phyloP scores from a whole-genome alignment of 495 filamentous ascomycete genomes.

The Staphylotrichum longicolle region DNA sequence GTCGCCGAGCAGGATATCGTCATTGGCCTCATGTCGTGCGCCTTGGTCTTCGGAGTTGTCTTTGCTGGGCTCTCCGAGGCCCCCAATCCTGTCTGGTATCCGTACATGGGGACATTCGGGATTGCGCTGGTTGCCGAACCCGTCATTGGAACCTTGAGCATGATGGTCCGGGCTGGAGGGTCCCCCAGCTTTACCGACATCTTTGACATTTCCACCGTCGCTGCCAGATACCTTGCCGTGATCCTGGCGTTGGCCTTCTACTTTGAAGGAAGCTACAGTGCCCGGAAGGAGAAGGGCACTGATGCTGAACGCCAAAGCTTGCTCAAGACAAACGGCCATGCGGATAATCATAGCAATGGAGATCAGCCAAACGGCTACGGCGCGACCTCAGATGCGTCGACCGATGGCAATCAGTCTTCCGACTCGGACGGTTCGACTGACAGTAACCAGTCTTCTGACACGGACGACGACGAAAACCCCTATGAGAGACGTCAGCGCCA shows the following conservation, averaged over 20 bases:
- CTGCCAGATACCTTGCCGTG: constrained; percentile 36
- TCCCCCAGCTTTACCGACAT: constrained; percentile 28
- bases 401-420: constrained; percentile 29
- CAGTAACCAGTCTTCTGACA: constrained; percentile 31
- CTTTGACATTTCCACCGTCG: constrained; percentile 36
- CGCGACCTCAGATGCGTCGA: constrained; percentile 41
- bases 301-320: constrained; percentile 55
- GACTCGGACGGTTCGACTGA: constrained; percentile 1
- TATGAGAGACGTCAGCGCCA: constrained; percentile 51
- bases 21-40: constrained; percentile 53
- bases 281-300: constrained; percentile 34
- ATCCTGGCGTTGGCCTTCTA: constrained; percentile 34
- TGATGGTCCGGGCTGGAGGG: constrained; percentile 25
- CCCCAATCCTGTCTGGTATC: constrained; percentile 57
- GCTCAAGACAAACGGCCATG: constrained; percentile 36
- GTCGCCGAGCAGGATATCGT: constrained; percentile 44
- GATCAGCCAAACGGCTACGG: constrained; percentile 45
- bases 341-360: constrained; percentile 25
- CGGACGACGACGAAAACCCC: constrained; percentile 43
- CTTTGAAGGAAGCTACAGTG: constrained; percentile 31
- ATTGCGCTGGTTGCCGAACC: constrained; percentile 53
- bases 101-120: constrained; percentile 57
- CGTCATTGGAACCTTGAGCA: constrained; percentile 38
- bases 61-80: constrained; percentile 50
- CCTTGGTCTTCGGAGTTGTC: constrained; percentile 55